Base-by-base conservation (phyloP, 1,284 basidiomycete genomes). In the Ustilago loliicola region DNA sequence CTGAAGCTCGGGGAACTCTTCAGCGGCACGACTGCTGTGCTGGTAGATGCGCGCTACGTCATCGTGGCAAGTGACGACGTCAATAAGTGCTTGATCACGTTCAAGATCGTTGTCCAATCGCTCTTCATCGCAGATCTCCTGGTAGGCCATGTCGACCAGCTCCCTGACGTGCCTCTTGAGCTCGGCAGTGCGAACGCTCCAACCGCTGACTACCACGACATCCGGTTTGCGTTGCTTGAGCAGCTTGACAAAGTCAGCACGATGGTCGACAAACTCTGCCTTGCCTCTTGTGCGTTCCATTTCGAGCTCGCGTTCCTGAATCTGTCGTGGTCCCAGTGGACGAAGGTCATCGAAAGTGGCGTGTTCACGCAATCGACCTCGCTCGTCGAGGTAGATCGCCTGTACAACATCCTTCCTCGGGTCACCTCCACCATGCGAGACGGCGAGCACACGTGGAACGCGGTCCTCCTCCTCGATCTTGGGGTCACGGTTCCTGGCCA, bases 361-460 rank as follows among this genome's bases (percentile, higher is more conserved):
- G 77, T 94, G 92, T 81, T 97, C 94, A 23, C 94, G 92, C 82
- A 97, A 89, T 61, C 94, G 93, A 17, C 96, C 96, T 53, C 91
- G 91, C 77, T 94, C 91, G 83, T 98, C 96, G 59, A 98, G 87
- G 87, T 92, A 93, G 61, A 97, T 92, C 36, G 94, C 88, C 34
- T 92, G 91, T 69, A 98, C 93, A 1, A 92, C 92, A 86, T 99
- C 96, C 81, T 92, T 93, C 80, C 93, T 91, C 45, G 94, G 94
- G 80, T 97, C 95, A 58, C 97, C 97, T 84, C 93, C 92, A 52
- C 97, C 97, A 91, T 95, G 95, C 4, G 96, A 98, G 66, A 98
- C 88, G 5, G 96, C 94, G 42, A 99, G 89, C 4, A 99, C 95
- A 8, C 93, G 92, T 0, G 95, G 92, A 0, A 90, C 90, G 54